phyloP scores from a whole-genome alignment of 2,329 filamentous ascomycete species.

The Stemphylium beticola region DNA sequence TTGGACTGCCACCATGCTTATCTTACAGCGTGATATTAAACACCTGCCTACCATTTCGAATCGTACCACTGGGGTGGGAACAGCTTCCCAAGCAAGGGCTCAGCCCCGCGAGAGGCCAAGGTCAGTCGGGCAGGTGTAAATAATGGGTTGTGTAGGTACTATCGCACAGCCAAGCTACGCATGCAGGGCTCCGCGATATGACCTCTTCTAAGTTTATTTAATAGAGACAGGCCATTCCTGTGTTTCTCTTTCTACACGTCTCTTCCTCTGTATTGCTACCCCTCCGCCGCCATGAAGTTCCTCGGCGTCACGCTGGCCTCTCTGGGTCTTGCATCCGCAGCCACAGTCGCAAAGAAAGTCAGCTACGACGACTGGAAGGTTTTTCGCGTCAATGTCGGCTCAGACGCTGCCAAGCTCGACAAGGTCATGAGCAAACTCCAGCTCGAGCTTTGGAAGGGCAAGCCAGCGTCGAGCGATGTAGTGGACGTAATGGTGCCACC shows the following conservation, averaged over 20 bases:
- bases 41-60: constrained; percentile 4
- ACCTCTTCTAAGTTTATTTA: constrained; percentile 2
- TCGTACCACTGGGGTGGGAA: constrained; percentile 17
- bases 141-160: constrained; percentile 5
- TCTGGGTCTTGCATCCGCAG: constrained; percentile 41
- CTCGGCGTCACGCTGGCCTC: constrained; percentile 38
- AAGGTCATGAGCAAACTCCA: constrained; percentile 39
- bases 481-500: constrained; percentile 47
- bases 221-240: background rate
- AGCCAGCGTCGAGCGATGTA: constrained; percentile 37
- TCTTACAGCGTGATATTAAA: constrained; percentile 36
- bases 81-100: constrained; percentile 33
- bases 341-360: constrained; percentile 37
- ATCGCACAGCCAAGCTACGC: background rate
- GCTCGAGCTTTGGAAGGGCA: constrained; percentile 45
- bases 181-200: background rate
- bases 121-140: constrained; percentile 38
- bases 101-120: constrained; percentile 31
- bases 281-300: constrained; percentile 38
- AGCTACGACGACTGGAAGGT: constrained; percentile 48
- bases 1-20: constrained; percentile 17
- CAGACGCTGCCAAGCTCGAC: constrained; percentile 35
- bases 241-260: constrained; percentile 4
- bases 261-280: constrained; percentile 2
- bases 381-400: constrained; percentile 43